Percentiles rank a stretch among this genome's conserved stretches.
phyloP scores from a whole-genome alignment of 345 rosid genomes.

The Brassica incana region DNA sequence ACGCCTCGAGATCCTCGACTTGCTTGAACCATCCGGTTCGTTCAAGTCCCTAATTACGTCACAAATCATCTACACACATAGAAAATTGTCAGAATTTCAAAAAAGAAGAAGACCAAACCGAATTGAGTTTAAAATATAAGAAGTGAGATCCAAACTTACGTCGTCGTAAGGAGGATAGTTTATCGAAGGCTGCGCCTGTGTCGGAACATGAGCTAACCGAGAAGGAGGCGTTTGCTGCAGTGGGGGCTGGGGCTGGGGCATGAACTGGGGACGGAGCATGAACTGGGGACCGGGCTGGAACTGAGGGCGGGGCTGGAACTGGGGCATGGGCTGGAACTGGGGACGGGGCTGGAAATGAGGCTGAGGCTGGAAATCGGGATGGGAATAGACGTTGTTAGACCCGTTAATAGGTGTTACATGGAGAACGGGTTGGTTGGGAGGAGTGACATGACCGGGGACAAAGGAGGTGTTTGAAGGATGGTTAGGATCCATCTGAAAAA shows the following conservation, averaged over 20 bases:
- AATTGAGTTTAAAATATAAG: background rate
- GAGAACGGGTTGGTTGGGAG: background rate
- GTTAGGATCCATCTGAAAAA: constrained; percentile 19
- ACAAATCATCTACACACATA: constrained; percentile 56
- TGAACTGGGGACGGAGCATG: background rate
- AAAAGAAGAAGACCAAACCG: background rate
- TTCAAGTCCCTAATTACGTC: constrained; percentile 68
- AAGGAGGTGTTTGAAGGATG: background rate
- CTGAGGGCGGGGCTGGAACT: too few relatives aligned
- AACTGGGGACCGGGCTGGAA: background rate
- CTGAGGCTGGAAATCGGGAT: background rate
- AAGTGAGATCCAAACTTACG: constrained; percentile 15
- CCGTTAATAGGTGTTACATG: background rate
- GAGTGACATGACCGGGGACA: background rate
- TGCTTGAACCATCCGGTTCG: constrained; percentile 78
- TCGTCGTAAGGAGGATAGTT: constrained; percentile 30
- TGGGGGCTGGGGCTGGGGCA: background rate
- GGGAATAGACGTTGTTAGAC: constrained; percentile 7
- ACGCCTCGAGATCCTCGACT: constrained; percentile 67
- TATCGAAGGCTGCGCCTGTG: background rate
- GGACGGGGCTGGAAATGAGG: background rate
- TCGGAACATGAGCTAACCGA: too few relatives aligned
- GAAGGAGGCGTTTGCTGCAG: background rate
- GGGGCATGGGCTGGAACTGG: too few relatives aligned
- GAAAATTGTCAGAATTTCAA: background rate